A percentile compares a stretch with the other conserved stretches of the same genome.
Conservation (phyloP, 2,329 filamentous ascomycete genomes). For the Gaeumannomyces tritici region DNA sequence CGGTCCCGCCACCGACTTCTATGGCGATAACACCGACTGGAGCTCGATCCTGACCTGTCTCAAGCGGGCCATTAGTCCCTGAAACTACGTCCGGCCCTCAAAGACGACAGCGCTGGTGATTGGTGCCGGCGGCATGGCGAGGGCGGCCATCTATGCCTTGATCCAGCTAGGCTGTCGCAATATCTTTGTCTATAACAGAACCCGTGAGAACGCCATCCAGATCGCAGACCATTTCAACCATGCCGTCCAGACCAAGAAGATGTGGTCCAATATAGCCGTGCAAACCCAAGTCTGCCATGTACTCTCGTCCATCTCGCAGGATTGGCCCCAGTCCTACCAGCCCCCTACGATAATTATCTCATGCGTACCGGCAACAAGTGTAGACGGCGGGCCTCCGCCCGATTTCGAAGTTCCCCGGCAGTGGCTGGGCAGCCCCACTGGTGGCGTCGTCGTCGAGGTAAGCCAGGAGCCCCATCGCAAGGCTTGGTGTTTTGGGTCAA, state of each 20-base stretch:
- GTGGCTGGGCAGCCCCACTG: slow-evolving; percentile 62
- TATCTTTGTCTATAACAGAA: slow-evolving; percentile 64
- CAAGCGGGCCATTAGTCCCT: slow-evolving; percentile 58
- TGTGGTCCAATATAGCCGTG: background rate
- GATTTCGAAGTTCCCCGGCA: slow-evolving; percentile 60
- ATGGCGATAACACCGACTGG: slow-evolving; percentile 42
- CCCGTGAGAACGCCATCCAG: slow-evolving; percentile 45
- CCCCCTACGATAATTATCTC: slow-evolving; percentile 63
- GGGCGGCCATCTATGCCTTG: slow-evolving; percentile 65
- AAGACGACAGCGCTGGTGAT: slow-evolving; percentile 47
- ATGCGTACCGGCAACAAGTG: slow-evolving; percentile 58
- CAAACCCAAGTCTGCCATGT: slow-evolving; percentile 38
- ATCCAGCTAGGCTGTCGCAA: slow-evolving; percentile 63
- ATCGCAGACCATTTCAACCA: slow-evolving; percentile 60
- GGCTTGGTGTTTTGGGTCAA: background rate
- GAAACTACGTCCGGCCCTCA: slow-evolving; percentile 46
- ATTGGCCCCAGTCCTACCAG: slow-evolving; percentile 53
- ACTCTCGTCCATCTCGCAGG: slow-evolving; percentile 43
- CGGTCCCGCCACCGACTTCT: slow-evolving; percentile 52
- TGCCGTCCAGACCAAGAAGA: slow-evolving; percentile 26
- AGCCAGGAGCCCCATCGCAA: background rate
- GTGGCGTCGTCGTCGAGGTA: slow-evolving; percentile 62
- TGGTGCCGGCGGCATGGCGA: slow-evolving; percentile 61
- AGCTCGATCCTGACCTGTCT: slow-evolving; percentile 43
- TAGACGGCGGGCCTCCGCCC: slow-evolving; percentile 50